Evolutionary conservation across 257 asterid genomes (phyloP).

Genomic region (Penstemon davidsonii): DNA sequence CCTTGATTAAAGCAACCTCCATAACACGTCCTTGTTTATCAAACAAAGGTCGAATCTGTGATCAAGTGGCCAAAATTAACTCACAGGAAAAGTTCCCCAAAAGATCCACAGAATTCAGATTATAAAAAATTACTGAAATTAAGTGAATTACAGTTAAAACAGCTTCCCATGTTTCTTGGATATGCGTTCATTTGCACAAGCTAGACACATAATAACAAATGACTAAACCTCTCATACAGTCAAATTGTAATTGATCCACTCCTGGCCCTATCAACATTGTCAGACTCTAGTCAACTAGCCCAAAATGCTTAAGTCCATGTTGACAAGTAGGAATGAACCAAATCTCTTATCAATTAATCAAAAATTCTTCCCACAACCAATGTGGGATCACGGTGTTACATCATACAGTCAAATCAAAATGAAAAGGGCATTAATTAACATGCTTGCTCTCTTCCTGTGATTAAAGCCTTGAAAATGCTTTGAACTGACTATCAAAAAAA

Average conservation of each 20-base stretch:
- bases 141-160: constrained; percentile 1
- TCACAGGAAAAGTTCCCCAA: background rate
- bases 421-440: constrained; percentile 4
- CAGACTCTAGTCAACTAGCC: too few relatives aligned
- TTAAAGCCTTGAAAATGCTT: constrained; percentile 3
- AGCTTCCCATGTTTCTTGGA: constrained; percentile 17
- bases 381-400: background rate
- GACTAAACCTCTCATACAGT: background rate
- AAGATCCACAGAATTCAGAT: constrained; percentile 14
- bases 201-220: background rate
- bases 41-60: constrained; percentile 81
- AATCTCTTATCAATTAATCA: too few relatives aligned
- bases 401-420: constrained; percentile 5
- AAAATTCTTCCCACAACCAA: too few relatives aligned
- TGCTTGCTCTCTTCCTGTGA: background rate
- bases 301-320: too few relatives aligned
- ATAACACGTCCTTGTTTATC: constrained; percentile 79
- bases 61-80: constrained; percentile 30
- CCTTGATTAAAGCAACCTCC: constrained; percentile 92
- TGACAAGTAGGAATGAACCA: too few relatives aligned
- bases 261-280: too few relatives aligned
- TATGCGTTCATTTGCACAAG: background rate
- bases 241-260: background rate
- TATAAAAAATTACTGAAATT: background rate
- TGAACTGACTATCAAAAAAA: constrained; percentile 3